A percentile compares a stretch with the other conserved stretches of the same genome.
Conservation (phyloP, 2,329 filamentous ascomycete genomes). For the Coniochaeta ligniaria region DNA sequence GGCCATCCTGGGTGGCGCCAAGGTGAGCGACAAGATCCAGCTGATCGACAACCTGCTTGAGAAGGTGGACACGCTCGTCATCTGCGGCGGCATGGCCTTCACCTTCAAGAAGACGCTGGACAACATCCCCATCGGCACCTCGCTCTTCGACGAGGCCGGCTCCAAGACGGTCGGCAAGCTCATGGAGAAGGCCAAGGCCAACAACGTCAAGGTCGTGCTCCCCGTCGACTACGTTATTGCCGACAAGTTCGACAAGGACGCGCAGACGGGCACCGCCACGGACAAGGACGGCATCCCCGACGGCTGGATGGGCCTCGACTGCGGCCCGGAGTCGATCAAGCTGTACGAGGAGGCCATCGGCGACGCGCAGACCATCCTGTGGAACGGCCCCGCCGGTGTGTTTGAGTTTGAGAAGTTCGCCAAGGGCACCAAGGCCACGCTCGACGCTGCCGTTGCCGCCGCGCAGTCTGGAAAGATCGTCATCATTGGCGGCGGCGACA, state of each 20-base stretch:
- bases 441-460: slow-evolving; percentile 80
- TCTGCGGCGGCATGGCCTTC: slow-evolving; percentile 98
- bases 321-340: slow-evolving; percentile 80
- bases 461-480: slow-evolving; percentile 84
- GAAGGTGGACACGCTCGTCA: slow-evolving; percentile 94
- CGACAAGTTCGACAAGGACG: slow-evolving; percentile 87
- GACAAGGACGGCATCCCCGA: slow-evolving; percentile 88
- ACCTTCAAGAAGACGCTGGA: slow-evolving; percentile 99
- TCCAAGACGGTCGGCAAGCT: slow-evolving; percentile 84
- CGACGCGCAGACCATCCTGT: slow-evolving; percentile 91
- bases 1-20: slow-evolving; percentile 94
- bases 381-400: slow-evolving; percentile 96
- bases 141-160: slow-evolving; percentile 87
- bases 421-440: slow-evolving; percentile 81
- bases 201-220: slow-evolving; percentile 91
- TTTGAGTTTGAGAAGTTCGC: slow-evolving; percentile 97
- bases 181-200: slow-evolving; percentile 91
- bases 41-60: slow-evolving; percentile 97
- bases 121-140: slow-evolving; percentile 81
- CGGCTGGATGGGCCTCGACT: slow-evolving; percentile 97
- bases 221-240: slow-evolving; percentile 94
- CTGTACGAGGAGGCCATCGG: slow-evolving; percentile 83
- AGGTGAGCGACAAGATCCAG: slow-evolving; percentile 99
- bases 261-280: slow-evolving; percentile 71
- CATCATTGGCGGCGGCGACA: slow-evolving; percentile 98